These are phyloP conservation scores for Xerocomus potaroensis DNA, from an alignment of 768 basidiomycete species.

Conservation along the genomic window DNA sequence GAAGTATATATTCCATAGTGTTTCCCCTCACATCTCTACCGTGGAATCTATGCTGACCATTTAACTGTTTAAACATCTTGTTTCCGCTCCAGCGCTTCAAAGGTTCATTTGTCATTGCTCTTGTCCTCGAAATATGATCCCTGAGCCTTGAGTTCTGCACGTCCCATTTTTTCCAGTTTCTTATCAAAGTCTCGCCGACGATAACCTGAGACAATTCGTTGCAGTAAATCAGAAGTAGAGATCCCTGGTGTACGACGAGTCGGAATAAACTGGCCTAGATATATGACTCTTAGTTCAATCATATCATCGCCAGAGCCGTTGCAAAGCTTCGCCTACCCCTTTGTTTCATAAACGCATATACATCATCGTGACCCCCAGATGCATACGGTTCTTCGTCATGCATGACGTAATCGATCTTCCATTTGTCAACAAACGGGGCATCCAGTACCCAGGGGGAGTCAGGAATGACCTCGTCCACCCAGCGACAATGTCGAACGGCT, in stretches of 20 bases:
- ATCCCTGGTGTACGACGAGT: conserved; percentile 93
- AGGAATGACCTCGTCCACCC: conserved; percentile 92
- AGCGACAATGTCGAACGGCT: conserved; percentile 90
- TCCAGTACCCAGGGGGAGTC: conserved; percentile 91
- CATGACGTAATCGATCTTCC: conserved; percentile 93
- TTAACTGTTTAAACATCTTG: not conserved
- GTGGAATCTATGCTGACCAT: not conserved
- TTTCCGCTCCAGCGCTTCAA: not conserved
- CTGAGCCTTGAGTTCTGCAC: conserved; percentile 62
- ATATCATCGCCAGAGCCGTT: not conserved
- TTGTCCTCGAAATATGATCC: conserved; percentile 29
- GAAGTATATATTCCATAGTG: conserved; percentile 4
- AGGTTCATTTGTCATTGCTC: conserved; percentile 5
- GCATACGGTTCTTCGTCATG: conserved; percentile 93
- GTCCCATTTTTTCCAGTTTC: conserved; percentile 88
- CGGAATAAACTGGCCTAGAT: conserved; percentile 86
- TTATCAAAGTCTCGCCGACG: conserved; percentile 80
- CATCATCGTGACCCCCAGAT: conserved; percentile 75
- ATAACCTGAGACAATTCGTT: conserved; percentile 88
- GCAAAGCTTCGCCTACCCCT: conserved; percentile 51
- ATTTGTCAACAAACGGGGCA: conserved; percentile 74
- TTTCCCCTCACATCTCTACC: not conserved
- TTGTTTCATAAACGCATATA: conserved; percentile 76
- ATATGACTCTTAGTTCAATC: not conserved
- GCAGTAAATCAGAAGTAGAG: conserved; percentile 89